phyloP scores from a whole-genome alignment of 1,284 basidiomycete species.

The Coniferiporia weirii region DNA sequence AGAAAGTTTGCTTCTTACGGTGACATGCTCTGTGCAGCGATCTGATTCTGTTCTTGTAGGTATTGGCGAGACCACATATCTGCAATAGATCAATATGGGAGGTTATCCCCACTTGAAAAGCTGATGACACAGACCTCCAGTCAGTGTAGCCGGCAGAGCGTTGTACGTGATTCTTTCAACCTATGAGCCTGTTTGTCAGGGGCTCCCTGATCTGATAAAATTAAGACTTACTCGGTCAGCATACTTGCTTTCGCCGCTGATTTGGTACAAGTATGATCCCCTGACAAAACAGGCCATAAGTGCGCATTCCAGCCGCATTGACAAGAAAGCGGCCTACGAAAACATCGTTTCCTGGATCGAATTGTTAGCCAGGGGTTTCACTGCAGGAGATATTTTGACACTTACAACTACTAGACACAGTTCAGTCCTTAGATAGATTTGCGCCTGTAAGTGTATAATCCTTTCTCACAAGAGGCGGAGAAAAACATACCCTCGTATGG shows the following conservation, averaged over 20 bases:
- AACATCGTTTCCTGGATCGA: conserved; percentile 51
- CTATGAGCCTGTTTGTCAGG: conserved; percentile 24
- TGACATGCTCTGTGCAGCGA: conserved; percentile 51
- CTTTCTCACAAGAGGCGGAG: neutral
- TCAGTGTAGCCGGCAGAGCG: conserved; percentile 49
- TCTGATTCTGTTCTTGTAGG: conserved; percentile 56
- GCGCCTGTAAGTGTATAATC: neutral
- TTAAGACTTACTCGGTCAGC: conserved; percentile 41
- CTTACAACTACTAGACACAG: conserved; percentile 53
- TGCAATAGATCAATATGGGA: conserved; percentile 18
- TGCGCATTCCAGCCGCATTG: neutral
- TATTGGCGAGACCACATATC: conserved; percentile 61
- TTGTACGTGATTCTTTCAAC: conserved; percentile 57
- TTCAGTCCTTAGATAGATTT: conserved; percentile 36
- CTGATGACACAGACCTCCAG: conserved; percentile 34
- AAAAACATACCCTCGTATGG: conserved; percentile 42
- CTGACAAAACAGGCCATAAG: conserved; percentile 24
- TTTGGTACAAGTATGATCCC: conserved; percentile 52
- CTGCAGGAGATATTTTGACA: conserved; percentile 8
- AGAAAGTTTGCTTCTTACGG: conserved; percentile 34
- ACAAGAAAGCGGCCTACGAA: conserved; percentile 35
- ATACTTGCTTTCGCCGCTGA: conserved; percentile 52
- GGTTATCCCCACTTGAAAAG: neutral
- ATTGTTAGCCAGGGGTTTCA: neutral
- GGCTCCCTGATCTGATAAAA: neutral